Conservation (phyloP, 108 stramenopile species). For the Fragilaria radians region DNA sequence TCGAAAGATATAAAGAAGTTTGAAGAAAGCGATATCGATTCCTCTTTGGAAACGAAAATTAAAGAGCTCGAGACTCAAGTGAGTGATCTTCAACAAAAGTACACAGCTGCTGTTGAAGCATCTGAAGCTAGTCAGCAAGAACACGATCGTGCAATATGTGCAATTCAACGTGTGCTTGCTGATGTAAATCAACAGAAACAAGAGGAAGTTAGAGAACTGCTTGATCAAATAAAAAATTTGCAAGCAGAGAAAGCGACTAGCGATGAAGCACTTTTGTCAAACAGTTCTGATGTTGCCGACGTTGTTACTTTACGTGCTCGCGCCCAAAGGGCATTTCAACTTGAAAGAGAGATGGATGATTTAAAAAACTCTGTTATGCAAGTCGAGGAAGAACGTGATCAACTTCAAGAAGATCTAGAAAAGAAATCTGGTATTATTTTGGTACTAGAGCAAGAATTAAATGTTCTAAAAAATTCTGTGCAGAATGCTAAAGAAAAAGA, state of each 20-base stretch:
- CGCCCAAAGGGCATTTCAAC: neutral
- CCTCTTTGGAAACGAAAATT: slow-evolving; percentile 15
- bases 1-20: neutral
- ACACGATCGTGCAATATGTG: slow-evolving; percentile 33
- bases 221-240: neutral
- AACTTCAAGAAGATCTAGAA: neutral
- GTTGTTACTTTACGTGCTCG: neutral
- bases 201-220: neutral
- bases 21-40: neutral
- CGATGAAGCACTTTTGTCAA: neutral
- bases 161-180: slow-evolving; percentile 47
- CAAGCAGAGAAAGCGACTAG: neutral
- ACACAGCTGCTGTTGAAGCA: neutral
- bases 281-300: neutral
- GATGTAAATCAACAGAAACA: slow-evolving; percentile 18
- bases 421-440: neutral
- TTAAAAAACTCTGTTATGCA: neutral
- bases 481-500: neutral
- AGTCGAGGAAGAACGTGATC: neutral
- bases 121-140: slow-evolving; percentile 14
- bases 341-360: slow-evolving; percentile 2
- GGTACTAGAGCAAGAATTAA: neutral
- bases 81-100: slow-evolving; percentile 2
- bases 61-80: neutral
- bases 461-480: neutral